A percentile compares a stretch with the other conserved stretches of the same genome.
Conservation (phyloP, 306 rosid genomes). For the Hippophae gyantsensis region DNA sequence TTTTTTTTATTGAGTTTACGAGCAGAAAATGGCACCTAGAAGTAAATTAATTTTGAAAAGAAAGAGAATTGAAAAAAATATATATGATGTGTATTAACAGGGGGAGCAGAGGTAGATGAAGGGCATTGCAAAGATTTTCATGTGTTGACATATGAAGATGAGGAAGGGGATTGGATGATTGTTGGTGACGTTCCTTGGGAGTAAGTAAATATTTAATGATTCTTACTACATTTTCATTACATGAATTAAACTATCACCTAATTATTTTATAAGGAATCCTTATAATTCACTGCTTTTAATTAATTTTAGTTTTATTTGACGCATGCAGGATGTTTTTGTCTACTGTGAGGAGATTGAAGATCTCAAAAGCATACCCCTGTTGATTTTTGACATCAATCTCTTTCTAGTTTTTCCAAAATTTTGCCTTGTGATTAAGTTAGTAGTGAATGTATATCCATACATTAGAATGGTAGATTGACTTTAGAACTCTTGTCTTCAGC, state of each 20-base stretch:
- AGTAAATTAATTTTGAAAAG: no score
- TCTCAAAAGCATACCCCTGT: slow-evolving; percentile 45
- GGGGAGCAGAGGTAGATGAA: slow-evolving; percentile 60
- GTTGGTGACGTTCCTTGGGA: slow-evolving; percentile 82
- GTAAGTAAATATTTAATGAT: slow-evolving; percentile 29
- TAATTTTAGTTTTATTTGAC: not conserved
- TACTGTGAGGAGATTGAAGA: slow-evolving; percentile 63
- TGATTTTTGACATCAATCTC: not conserved
- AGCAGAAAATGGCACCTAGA: no score
- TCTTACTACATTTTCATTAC: no score
- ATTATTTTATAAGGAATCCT: not conserved
- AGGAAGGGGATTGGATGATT: slow-evolving; percentile 75
- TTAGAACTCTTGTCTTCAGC: no score
- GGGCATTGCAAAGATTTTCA: slow-evolving; percentile 33
- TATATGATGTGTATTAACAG: slow-evolving; percentile 17
- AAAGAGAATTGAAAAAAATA: no score
- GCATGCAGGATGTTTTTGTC: slow-evolving; percentile 70
- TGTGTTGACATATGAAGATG: slow-evolving; percentile 76
- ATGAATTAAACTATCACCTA: no score
- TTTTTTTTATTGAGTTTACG: no score
- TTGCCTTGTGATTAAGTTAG: no score
- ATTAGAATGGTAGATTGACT: no score
- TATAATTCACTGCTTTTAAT: not conserved
- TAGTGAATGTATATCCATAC: no score
- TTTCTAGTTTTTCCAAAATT: no score